These are phyloP conservation scores for Pseudogymnoascus sp. DNA, from an alignment of 2,329 filamentous ascomycete species.

Conservation along the genomic window DNA sequence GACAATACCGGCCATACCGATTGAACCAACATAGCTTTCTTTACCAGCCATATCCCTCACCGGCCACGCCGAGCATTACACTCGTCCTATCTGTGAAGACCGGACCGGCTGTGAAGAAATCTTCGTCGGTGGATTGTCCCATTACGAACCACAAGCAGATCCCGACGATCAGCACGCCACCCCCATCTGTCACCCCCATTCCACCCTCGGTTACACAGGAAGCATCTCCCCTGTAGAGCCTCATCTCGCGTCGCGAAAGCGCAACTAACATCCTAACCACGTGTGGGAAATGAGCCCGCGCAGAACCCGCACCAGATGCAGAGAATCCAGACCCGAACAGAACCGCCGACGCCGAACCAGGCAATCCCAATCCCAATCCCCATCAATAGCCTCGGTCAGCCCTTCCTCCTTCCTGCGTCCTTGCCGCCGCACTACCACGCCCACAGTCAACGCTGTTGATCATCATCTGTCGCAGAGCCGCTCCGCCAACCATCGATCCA, in stretches of 20 bases:
- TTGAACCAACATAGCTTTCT: background rate
- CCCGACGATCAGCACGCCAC: background rate
- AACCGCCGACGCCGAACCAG: background rate
- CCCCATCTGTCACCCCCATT: background rate
- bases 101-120: background rate
- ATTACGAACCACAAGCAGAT: background rate
- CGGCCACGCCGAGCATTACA: background rate
- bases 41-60: background rate
- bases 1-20: background rate
- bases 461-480: constrained; percentile 1
- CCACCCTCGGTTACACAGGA: background rate
- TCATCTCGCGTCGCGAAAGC: background rate
- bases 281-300: background rate
- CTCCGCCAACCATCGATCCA: background rate
- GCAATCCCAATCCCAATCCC: background rate
- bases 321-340: background rate
- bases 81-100: background rate
- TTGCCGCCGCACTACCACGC: background rate
- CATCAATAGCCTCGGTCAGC: background rate
- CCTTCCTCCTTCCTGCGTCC: background rate
- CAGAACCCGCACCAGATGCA: background rate
- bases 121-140: background rate
- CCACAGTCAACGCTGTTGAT: background rate
- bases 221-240: background rate
- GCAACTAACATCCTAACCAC: background rate